phyloP scores from a whole-genome alignment of 371 early-diverging fungal genomes.

The Mucor plumbeus region DNA sequence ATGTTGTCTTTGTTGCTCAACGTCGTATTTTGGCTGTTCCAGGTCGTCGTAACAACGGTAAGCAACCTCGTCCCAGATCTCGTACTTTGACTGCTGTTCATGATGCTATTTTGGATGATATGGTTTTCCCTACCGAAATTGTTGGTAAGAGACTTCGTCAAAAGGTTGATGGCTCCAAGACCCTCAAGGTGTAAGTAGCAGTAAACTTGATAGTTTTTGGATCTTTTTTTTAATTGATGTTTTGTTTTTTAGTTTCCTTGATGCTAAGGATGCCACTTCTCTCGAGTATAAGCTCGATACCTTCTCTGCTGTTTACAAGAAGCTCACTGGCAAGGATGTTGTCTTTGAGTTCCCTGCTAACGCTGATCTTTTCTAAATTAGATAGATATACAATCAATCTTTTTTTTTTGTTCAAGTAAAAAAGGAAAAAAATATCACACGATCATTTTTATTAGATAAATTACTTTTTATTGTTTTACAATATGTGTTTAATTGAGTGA shows the following conservation, averaged over 20 bases:
- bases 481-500: neutral
- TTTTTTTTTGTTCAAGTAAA: constrained; percentile 14
- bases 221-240: neutral
- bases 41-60: constrained; percentile 80
- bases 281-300: constrained; percentile 98
- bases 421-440: constrained; percentile 1
- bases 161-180: constrained; percentile 90
- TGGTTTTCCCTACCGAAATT: constrained; percentile 97
- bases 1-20: constrained; percentile 93
- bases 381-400: constrained; percentile 1
- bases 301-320: constrained; percentile 94
- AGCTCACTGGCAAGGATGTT: constrained; percentile 96
- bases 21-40: constrained; percentile 95
- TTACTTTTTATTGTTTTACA: neutral
- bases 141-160: constrained; percentile 97
- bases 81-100: constrained; percentile 96
- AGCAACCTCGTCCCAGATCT: constrained; percentile 92
- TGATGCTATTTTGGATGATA: constrained; percentile 93
- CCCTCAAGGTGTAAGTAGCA: constrained; percentile 85
- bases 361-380: constrained; percentile 28
- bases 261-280: constrained; percentile 94
- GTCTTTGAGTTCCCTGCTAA: constrained; percentile 92
- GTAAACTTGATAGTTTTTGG: neutral
- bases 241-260: constrained; percentile 76
- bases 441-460: constrained; percentile 2